Evolutionary conservation across 2,329 filamentous ascomycete genomes (phyloP), one percentile per base, ranked within the genome.

Genomic region (Leptographium wingfieldii): DNA sequence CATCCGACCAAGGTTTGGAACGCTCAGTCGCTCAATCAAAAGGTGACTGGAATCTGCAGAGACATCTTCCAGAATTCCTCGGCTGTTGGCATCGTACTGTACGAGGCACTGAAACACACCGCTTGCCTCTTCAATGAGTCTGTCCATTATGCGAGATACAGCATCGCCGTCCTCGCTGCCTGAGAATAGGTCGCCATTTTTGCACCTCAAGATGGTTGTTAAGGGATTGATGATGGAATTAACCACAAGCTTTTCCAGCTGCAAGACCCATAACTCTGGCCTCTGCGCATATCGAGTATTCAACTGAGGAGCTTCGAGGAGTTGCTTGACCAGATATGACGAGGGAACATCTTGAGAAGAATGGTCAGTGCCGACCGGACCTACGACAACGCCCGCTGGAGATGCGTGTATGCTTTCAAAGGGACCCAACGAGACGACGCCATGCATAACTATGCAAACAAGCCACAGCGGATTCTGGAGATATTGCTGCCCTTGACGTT

Each of bases 191-290:
- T 79, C 78, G n/a, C 91, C 90, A 66, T 96, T 96, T 63, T 82
- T 82, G 69, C 85, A 86, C 59, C 87, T 80, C 59, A 94, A 76
- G 11, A 96, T 73, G 0, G 86, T 87, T 0, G 90, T 94, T n/a
- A 96, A 73, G 0, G 92, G 90, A 68, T 96, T 95, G 67, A 96
- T 83, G 38, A 92, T 76, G 43, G 83, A 79, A 68, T 95, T 96
- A 57, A 92, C 77, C 1, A 88, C 87, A 1, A 96, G 77, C 70
- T 96, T 96, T 68, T 95, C 89, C 3, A 96, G 80, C 73, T 96
- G 92, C n/a, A 79, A 67, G 11, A 77, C 64, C 76, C 78, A 80
- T 19, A 84, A 69, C 54, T 81, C 75, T 2, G 72, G 63, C 12
- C 71, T 68, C 2, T 72, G 63, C 5, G 80, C 73, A 27, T 66